Conservation (phyloP, 2,329 filamentous ascomycete species). For the Scleromitrula shiraiana region DNA sequence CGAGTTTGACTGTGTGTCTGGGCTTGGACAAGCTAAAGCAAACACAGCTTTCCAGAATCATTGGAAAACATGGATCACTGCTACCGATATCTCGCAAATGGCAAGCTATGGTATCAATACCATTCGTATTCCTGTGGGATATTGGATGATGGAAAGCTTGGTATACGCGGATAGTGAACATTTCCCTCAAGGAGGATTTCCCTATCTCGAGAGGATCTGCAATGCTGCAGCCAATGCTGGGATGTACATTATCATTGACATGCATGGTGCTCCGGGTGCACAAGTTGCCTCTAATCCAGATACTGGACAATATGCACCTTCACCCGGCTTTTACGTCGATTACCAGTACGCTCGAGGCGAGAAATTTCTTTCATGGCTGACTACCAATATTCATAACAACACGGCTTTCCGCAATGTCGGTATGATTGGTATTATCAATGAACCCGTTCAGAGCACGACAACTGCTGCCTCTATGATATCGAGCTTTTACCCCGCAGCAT, state of each 20-base stretch:
- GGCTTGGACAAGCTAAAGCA: conserved; percentile 37
- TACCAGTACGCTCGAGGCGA: conserved; percentile 47
- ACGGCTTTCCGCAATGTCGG: conserved; percentile 46
- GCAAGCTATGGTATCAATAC: conserved; percentile 39
- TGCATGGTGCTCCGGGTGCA: conserved; percentile 41
- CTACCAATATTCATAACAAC: conserved; percentile 39
- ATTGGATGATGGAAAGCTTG: conserved; percentile 41
- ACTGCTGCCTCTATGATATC: conserved; percentile 32
- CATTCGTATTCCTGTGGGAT: conserved; percentile 41
- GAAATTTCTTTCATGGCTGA: conserved; percentile 49
- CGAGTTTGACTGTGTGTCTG: conserved; percentile 41
- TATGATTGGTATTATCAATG: conserved; percentile 52
- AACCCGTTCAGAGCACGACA: conserved; percentile 35
- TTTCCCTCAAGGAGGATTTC: conserved; percentile 39
- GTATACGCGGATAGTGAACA: conserved; percentile 36
- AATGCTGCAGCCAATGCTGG: conserved; percentile 36
- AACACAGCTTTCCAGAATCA: conserved; percentile 37
- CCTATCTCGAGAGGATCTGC: conserved; percentile 37
- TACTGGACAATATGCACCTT: conserved; percentile 26
- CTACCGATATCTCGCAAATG: conserved; percentile 38
- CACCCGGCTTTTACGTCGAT: conserved; percentile 46
- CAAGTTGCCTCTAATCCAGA: conserved; percentile 36
- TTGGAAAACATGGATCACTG: conserved; percentile 41
- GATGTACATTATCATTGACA: conserved; percentile 42
- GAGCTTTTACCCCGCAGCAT: conserved; percentile 42